A percentile compares a stretch with the other conserved stretches of the same genome.
Conservation (phyloP, 345 rosid species). For the Eucalyptus tenuipes region DNA sequence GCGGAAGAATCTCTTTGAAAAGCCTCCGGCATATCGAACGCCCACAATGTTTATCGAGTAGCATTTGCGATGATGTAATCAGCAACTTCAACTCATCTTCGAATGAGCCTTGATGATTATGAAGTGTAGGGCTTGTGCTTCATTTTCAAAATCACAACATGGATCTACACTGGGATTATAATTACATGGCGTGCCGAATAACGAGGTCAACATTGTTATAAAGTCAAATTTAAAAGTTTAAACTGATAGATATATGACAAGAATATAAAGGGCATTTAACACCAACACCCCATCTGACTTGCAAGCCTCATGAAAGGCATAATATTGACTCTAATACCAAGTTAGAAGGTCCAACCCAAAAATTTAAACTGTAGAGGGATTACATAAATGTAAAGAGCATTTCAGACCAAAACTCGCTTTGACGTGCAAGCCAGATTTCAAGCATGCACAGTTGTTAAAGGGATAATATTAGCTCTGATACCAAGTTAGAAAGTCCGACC, state of each 20-base stretch:
- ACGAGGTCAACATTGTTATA: neutral
- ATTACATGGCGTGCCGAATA: neutral
- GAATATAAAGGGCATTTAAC: too few relatives aligned
- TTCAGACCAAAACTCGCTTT: neutral
- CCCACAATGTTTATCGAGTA: neutral
- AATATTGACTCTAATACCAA: too few relatives aligned
- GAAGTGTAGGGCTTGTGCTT: neutral
- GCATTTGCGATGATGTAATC: neutral
- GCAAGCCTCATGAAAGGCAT: neutral
- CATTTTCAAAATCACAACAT: neutral
- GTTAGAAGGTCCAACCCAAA: too few relatives aligned
- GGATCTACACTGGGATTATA: neutral
- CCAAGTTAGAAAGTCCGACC: neutral
- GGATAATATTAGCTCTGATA: neutral
- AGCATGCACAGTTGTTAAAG: neutral
- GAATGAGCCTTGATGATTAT: neutral
- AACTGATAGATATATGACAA: too few relatives aligned
- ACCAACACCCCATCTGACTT: neutral
- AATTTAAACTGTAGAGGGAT: too few relatives aligned
- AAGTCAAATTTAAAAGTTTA: too few relatives aligned
- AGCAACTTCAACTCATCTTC: neutral
- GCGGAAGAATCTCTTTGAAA: neutral
- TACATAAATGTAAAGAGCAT: too few relatives aligned
- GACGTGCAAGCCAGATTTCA: neutral
- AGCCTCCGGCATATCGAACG: neutral